Base-by-base conservation (phyloP, 1,284 basidiomycete genomes). In the Gymnopus androsaceus region DNA sequence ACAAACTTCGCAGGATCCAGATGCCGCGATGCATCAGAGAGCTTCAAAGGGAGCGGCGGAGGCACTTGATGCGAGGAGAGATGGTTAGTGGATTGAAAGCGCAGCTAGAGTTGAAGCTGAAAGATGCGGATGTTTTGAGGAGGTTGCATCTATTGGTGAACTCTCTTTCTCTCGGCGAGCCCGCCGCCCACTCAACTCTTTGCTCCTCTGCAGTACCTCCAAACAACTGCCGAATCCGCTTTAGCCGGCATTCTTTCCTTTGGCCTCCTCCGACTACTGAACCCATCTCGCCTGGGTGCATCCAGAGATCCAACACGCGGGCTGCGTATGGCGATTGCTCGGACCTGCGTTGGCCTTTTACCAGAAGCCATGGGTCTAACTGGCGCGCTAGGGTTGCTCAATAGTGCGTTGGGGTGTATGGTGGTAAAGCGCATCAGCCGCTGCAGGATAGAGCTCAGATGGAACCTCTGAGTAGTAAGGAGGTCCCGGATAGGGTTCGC, bases 351-450 rank as follows among this genome's bases (percentile, higher is more conserved):
- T 21, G 73, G 77, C 41, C 64, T 93, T 8, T 67, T 91, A 2
- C 85, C 87, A 0, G 80, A 93, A 59, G 80, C 80, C 4, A 83
- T 93, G 54, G 86, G 83, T 0, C 70, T 93, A 34, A 84, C 80
- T 14, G 90, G 93, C 65, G 84, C 86, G 1, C 91, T 92, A 65
- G 86, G 84, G 0, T 89, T 89, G 66, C 77, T 82, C 0, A 89
- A 93, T 64, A 92, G 87, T 86, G 84, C 90, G 53, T 72, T 92
- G 6, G 89, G 3, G 80, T 85, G 11, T 78, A 79, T 54, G 79
- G 87, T 64, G 89, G 89, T 0, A 77, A 77, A 11, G 87, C 85
- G 12, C 92, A 92, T 59, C 81, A 91, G 55, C 76, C 80, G 27
- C 66, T 92, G 11, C 90, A 85, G 85, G 74, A 80, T 25, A 72